Base-by-base conservation (phyloP, 345 rosid genomes). In the Draba incana region DNA sequence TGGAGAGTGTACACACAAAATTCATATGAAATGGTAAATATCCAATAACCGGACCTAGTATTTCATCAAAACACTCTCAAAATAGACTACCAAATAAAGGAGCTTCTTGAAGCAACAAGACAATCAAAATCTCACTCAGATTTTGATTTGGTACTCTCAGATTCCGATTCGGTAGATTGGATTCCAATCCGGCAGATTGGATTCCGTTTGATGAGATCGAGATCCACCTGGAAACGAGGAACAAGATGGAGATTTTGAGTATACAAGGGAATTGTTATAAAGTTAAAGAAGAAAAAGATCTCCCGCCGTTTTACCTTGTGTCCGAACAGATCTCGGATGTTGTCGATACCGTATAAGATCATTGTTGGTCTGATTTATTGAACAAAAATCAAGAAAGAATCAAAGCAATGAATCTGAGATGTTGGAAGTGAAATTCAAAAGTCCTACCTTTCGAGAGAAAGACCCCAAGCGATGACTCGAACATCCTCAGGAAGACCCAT, bases 401-500 rank as follows among this genome's bases (percentile, higher is more conserved):
- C 60, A 75, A n/a, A n/a, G 53, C 3, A 37, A 39, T 23, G 39
- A 35, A 35, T 10, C 10, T 35, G 39, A 35, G 39, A 35, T 35
- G 39, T 35, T 35, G 10, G 10, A 35, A 10, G 39, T 20, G 10
- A 35, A 35, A 8, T 49, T 57, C 30, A 50, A 39, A 58, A 28
- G 10, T 5, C 35, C n/a, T 80, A 94, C 99, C 99, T 91, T 82
- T 91, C 99, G 37, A 94, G 98, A 15, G 96, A 91, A 64, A 94
- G 95, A 39, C 99, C 99, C 98, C 99, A 91, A 31, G 99, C 99
- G 55, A 94, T 87, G 23, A 94, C 95, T 16, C 83, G 82, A 30
- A 88, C 88, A 71, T 94, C 99, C 70, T 94, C 96, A 2, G 96
- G 94, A 35, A 94, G 82, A 70, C 97, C 99, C 99, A 94, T 94